A percentile compares a stretch with the other conserved stretches of the same genome.
phyloP scores from a whole-genome alignment of 345 rosid genomes.

The Pseudoturritis turrita region DNA sequence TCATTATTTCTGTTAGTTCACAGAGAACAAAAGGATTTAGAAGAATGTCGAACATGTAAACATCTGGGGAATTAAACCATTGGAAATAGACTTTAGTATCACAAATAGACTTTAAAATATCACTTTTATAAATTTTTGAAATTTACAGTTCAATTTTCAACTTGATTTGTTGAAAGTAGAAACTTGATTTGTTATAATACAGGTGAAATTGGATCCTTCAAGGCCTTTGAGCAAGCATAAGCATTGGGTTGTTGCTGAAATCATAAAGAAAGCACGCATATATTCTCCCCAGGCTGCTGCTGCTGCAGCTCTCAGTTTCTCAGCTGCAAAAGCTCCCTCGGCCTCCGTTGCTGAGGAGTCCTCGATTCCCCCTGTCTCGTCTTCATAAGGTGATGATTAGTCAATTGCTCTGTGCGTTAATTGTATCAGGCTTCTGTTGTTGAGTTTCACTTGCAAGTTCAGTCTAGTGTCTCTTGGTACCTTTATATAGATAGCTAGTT shows the following conservation, averaged over 20 bases:
- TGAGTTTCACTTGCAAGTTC: not conserved
- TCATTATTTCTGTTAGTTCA: not conserved
- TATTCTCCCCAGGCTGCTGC: constrained; percentile 42
- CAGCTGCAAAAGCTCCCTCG: not conserved
- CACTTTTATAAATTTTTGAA: too few relatives aligned
- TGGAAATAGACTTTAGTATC: too few relatives aligned
- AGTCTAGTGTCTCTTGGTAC: not conserved
- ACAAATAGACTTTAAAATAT: too few relatives aligned
- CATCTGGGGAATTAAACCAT: not conserved
- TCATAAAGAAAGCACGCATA: constrained; percentile 77
- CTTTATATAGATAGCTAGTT: not conserved
- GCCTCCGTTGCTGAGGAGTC: not conserved
- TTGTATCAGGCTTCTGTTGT: not conserved
- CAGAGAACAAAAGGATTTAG: not conserved
- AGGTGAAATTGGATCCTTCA: constrained; percentile 89
- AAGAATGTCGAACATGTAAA: not conserved
- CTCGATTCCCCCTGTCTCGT: not conserved
- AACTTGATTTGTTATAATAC: not conserved
- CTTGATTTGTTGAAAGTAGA: too few relatives aligned
- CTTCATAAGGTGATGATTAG: not conserved
- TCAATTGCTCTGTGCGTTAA: not conserved
- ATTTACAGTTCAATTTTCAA: too few relatives aligned
- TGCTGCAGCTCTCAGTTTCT: constrained; percentile 10
- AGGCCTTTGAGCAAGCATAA: constrained; percentile 92
- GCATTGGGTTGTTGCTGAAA: constrained; percentile 88